These are phyloP conservation scores for Yamadazyma atlantica DNA, from an alignment of 1,139 yeast species.

Conservation along the genomic window DNA sequence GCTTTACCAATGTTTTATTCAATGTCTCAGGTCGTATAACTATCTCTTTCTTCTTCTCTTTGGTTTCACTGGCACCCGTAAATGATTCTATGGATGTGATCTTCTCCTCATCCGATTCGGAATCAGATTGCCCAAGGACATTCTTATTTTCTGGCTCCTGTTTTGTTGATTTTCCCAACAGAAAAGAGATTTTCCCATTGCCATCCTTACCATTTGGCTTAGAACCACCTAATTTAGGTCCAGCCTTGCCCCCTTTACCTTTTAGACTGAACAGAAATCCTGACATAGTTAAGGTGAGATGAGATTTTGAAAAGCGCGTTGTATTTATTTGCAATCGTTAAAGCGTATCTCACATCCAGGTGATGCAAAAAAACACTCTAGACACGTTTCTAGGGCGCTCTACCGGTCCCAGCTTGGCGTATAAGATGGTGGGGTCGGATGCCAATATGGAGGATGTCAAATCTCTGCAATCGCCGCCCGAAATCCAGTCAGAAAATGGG, in stretches of 20 bases:
- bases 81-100: background rate
- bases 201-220: no score
- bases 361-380: constrained; percentile 10
- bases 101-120: constrained; percentile 19
- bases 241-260: constrained; percentile 11
- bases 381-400: constrained; percentile 7
- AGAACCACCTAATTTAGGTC: no score
- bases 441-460: background rate
- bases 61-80: background rate
- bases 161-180: constrained; percentile 5
- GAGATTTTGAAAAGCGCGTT: constrained; percentile 3
- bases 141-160: background rate
- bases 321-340: background rate
- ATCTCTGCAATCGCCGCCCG: constrained; percentile 3
- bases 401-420: background rate
- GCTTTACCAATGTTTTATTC: background rate
- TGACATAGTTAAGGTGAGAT: constrained; percentile 14
- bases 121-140: constrained; percentile 9
- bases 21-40: constrained; percentile 1
- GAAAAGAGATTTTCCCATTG: background rate
- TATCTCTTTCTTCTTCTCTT: background rate
- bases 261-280: constrained; percentile 30
- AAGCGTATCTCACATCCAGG: background rate
- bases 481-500: background rate
- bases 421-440: constrained; percentile 5